phyloP scores from a whole-genome alignment of 75 land plant genomes.

The Azolla pinnata region DNA sequence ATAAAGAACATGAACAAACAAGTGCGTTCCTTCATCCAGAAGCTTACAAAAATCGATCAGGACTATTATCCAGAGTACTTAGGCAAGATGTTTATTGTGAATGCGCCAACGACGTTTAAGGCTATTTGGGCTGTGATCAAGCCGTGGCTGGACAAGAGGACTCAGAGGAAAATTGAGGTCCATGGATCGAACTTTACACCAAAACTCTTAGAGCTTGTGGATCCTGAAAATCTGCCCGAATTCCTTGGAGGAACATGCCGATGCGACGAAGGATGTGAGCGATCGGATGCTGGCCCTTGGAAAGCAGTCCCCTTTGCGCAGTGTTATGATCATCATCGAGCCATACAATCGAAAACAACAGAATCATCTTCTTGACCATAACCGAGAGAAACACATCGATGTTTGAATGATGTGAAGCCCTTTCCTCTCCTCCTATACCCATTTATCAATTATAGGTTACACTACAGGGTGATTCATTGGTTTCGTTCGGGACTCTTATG shows the following conservation, averaged over 20 bases:
- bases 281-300: conserved; percentile 42
- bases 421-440: too few relatives aligned
- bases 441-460: too few relatives aligned
- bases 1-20: conserved; percentile 42
- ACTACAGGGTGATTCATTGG: too few relatives aligned
- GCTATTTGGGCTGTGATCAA: conserved; percentile 38
- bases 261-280: conserved; percentile 33
- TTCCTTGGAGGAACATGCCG: conserved; percentile 34
- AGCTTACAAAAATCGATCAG: conserved; percentile 31
- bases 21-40: conserved; percentile 37
- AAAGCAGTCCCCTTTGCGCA: conserved; percentile 17
- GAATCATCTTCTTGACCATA: too few relatives aligned
- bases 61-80: conserved; percentile 34
- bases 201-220: conserved; percentile 29
- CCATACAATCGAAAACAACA: too few relatives aligned
- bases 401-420: too few relatives aligned
- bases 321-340: conserved; percentile 4
- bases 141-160: conserved; percentile 41
- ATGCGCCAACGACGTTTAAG: conserved; percentile 37
- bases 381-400: too few relatives aligned
- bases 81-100: conserved; percentile 38
- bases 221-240: conserved; percentile 34
- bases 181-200: conserved; percentile 34
- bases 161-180: conserved; percentile 37
- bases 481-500: too few relatives aligned